Conservation (phyloP, 257 asterid species). For the Primulina tabacum region DNA sequence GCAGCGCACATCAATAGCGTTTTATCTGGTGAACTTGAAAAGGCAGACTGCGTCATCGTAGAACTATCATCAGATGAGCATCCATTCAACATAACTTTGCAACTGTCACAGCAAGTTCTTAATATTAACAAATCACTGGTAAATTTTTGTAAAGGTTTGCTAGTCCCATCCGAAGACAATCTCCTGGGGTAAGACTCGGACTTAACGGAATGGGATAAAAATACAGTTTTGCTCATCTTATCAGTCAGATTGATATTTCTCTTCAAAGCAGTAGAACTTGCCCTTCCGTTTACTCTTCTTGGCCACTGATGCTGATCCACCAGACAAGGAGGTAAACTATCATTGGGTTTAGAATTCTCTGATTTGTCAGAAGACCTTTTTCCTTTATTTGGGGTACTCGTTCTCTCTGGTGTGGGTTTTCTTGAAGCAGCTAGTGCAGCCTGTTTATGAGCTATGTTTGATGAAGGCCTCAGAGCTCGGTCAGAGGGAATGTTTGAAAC, state of each 20-base stretch:
- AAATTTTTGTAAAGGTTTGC: constrained; percentile 48
- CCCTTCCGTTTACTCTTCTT: constrained; percentile 48
- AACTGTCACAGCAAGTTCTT: constrained; percentile 36
- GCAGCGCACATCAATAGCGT: constrained; percentile 33
- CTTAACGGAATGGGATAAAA: constrained; percentile 34
- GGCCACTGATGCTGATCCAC: constrained; percentile 74
- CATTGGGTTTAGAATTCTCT: constrained; percentile 78
- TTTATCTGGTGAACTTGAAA: constrained; percentile 41
- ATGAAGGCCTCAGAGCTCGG: constrained; percentile 53
- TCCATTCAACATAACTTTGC: constrained; percentile 23
- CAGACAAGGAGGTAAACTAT: constrained; percentile 40
- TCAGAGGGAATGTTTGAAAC: constrained; percentile 42
- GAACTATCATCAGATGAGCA: constrained; percentile 49
- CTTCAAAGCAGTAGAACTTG: constrained; percentile 30
- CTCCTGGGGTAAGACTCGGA: constrained; percentile 49
- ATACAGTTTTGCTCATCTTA: constrained; percentile 36
- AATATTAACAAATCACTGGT: constrained; percentile 44
- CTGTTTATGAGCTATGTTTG: constrained; percentile 50
- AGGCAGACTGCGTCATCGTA: constrained; percentile 31
- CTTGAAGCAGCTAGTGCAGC: constrained; percentile 46
- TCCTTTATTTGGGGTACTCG: constrained; percentile 67
- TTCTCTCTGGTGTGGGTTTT: constrained; percentile 70
- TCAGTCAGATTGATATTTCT: constrained; percentile 48
- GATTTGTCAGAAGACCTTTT: constrained; percentile 52
- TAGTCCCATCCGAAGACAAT: constrained; percentile 61